Percentiles rank a stretch among this genome's conserved stretches.
phyloP scores from a whole-genome alignment of 805 yeast genomes.

The Yamadazyma scolyti region DNA sequence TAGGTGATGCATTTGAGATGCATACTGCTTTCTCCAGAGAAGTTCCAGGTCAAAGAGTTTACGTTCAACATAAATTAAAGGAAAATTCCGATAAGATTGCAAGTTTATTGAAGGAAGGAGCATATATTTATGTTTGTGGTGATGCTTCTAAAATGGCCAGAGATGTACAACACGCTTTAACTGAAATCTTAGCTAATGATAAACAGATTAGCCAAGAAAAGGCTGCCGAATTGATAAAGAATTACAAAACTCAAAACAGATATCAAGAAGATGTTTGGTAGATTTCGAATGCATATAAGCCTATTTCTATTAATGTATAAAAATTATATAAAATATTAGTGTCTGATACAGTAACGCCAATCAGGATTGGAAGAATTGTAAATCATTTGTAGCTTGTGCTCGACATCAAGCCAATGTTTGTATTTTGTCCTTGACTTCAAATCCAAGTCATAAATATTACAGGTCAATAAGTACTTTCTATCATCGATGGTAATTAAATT shows the following conservation, averaged over 20 bases:
- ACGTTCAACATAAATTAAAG: conserved; percentile 77
- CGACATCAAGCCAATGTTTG: conserved; percentile 44
- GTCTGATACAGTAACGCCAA: conserved; percentile 27
- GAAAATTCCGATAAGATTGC: conserved; percentile 54
- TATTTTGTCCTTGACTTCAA: conserved; percentile 42
- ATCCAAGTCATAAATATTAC: conserved; percentile 48
- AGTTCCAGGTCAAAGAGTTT: conserved; percentile 49
- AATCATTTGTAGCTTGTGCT: conserved; percentile 29
- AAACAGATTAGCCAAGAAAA: conserved; percentile 62
- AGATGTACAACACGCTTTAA: conserved; percentile 75
- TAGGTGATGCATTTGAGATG: conserved; percentile 65
- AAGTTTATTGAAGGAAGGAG: conserved; percentile 61
- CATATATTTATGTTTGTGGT: conserved; percentile 92
- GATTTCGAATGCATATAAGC: conserved; percentile 1
- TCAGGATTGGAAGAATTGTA: conserved; percentile 27
- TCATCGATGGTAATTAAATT: conserved; percentile 21
- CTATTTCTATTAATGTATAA: neutral
- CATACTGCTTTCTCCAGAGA: conserved; percentile 87
- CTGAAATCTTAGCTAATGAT: conserved; percentile 56
- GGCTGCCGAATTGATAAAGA: conserved; percentile 75
- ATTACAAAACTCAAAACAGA: conserved; percentile 76
- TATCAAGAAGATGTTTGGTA: conserved; percentile 99
- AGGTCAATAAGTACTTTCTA: conserved; percentile 27
- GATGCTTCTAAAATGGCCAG: conserved; percentile 96
- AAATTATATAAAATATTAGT: no score